Evolutionary conservation across 257 asterid species (phyloP), one percentile per base, ranked within the genome.

Genomic region (Jasminum sambac): DNA sequence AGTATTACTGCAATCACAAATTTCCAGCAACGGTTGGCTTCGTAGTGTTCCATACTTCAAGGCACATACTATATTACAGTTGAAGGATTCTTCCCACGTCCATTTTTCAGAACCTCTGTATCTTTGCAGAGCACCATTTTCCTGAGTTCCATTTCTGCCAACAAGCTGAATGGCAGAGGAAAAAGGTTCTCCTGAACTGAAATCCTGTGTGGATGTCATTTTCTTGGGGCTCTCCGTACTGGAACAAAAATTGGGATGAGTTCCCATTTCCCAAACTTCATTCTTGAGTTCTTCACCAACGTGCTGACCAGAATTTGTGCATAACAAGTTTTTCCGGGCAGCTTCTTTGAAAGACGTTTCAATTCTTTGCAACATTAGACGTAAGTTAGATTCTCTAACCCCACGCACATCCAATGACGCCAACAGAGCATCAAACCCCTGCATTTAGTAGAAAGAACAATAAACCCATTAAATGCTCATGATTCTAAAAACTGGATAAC

Each of bases 401-500:
- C 98, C 97, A 71, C 98, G 98, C 50, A 78, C 72, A 81, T 92
- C 98, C 83, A 92, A 79, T 67, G 89, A 85, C 62, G 87, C 84
- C 81, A 93, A 65, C 74, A 90, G 82, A 74, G 90, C 86, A 78
- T 93, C 81, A 66, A 93, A 93, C 43, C 74, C 96, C 98, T 93
- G 78, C 78, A 79, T 3, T 21, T 43, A 50, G 44, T 55, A 40
- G 36, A 74, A 52, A 70, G 58, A 48, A 50, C 25, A 12, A 19
- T 9, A 55, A 55, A 26, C 10, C 36, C 62, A 23, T 55, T 21
- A 23, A 55, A 21, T 8, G 16, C 36, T 55, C 36, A 55, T 10
- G n/a, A 11, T 46, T 46, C 36, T 21, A 6, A 23, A 21, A 55
- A 21, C 62, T 9, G 62, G 36, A 55, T 2, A n/a, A 21, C 6